Evolutionary conservation across 768 basidiomycete genomes (phyloP), one percentile per base, ranked within the genome.

Genomic region (Russula griseocarnosa): DNA sequence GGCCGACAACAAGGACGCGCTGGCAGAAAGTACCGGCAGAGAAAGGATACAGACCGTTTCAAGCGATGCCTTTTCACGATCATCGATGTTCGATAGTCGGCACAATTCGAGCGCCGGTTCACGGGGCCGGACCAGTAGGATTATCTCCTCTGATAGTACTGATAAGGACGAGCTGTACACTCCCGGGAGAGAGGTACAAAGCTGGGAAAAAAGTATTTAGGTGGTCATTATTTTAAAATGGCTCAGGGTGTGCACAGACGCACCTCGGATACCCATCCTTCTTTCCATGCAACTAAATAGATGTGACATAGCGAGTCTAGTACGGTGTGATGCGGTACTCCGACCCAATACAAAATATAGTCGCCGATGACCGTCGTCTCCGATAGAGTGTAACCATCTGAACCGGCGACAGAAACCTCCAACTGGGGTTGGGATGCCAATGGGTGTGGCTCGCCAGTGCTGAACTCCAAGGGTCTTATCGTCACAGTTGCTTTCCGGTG

Each of bases 231-330:
- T n/a, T n/a, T n/a, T n/a, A 13, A 26, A 22, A 40, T 2, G 13
- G n/a, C n/a, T 8, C 0, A 9, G 7, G 24, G 16, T 30, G 34
- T 13, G 3, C 3, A 32, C n/a, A 24, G 28, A 36, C 62, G 38
- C 22, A 63, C 62, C 62, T 58, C 50, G 22, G 38, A 44, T 3
- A 58, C 32, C 62, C 62, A 63, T 44, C 62, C 62, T 7, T 63
- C 62, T n/a, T 58, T 58, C 62, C 62, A 63, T 6, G 62, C 55
- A 8, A 63, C 26, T 16, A 63, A 42, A 24, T 63, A 63, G 56
- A 58, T 63, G 50, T 20, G 26, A 14, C 50, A 58, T n/a, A 63
- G 40, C 24, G 56, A 52, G 9, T 22, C 40, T 26, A 13, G 9
- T 13, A 13, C 13, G 13, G 52, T 50, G 6, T 26, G n/a, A 13